Evolutionary conservation across 108 stramenopile species (phyloP).

Genomic region (Asterionellopsis glacialis): DNA sequence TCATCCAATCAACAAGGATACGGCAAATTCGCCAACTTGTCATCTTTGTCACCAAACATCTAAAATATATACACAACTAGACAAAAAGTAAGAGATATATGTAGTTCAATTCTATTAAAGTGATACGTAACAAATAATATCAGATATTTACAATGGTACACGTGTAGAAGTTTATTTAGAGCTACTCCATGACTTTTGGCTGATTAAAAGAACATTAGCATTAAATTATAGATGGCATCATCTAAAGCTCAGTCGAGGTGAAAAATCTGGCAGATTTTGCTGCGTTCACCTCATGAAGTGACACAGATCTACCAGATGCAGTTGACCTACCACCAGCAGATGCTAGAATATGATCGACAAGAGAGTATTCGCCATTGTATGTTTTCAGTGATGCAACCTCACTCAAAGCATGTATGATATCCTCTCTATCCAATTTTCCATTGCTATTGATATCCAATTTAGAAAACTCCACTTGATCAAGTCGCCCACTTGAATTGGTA

Average conservation of each 20-base stretch:
- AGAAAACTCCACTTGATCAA: neutral
- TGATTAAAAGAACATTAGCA: no score
- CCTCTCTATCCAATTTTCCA: neutral
- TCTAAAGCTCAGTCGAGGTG: no score
- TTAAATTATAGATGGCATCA: no score
- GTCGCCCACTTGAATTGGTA: neutral
- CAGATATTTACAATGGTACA: no score
- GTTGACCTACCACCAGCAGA: no score
- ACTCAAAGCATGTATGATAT: neutral
- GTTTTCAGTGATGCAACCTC: neutral
- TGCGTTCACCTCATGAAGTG: no score
- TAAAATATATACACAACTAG: constrained; percentile 4
- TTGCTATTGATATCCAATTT: constrained; percentile 4
- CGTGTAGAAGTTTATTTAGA: no score
- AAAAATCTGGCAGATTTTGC: no score
- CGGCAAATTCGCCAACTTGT: constrained; percentile 77
- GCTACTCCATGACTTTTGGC: no score
- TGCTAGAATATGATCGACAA: neutral
- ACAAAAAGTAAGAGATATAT: neutral
- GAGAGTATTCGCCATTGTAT: neutral
- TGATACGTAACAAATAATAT: neutral
- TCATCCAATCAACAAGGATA: constrained; percentile 30
- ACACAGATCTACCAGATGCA: no score
- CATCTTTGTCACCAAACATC: constrained; percentile 70
- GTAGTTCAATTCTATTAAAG: neutral